Base-by-base conservation (phyloP, 371 early-diverging fungal species). In the Apophysomyces trapeziformis region DNA sequence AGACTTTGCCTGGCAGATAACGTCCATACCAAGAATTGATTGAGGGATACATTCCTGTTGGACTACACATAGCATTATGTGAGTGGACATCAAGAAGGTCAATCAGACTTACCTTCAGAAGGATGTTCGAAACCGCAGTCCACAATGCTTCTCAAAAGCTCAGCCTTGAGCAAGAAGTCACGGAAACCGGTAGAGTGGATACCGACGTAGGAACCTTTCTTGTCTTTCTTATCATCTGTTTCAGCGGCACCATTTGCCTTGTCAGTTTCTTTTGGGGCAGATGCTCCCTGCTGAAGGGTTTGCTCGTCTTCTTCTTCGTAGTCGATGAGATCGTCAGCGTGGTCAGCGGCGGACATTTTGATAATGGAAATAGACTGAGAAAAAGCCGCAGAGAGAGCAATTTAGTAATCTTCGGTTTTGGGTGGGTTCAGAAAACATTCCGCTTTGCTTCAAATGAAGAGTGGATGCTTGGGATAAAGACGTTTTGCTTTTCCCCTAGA, bases 101-200 rank as follows among this genome's bases (percentile, higher is more conserved):
- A 46, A 38, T 12, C 7, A 41, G 18, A 14, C 16, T 7, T 80
- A 92, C 93, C 95, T 89, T 97, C 97, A 58, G 95, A 95, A 38
- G 99, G 99, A 86, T 98, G 99, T 84, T 98, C 98, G 77, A 98
- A 98, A 83, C 98, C 99, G 75, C 96, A 96, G 80, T 97, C 98
- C 37, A 93, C 93, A 70, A 98, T 97, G 65, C 96, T 93, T 65
- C 97, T 90, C 64, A 95, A 75, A 32, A 99, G 82, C 77, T 98
- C 98, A 11, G 97, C 97, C 87, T 95, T 96, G 71, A 99, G 85
- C 68, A 98, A 77, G 76, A 99, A 97, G 77, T 99, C 99, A 75
- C 95, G 89, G 92, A 99, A 99, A 74, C 97, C 96, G 18, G 98
- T 96, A n/a, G 97, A 93, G 82, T 98, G 97, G 67, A 97, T 91